Percentiles rank a stretch among this genome's conserved stretches.
Conservation (phyloP, 495 filamentous ascomycete species). For the Tuber umbilicatum region DNA sequence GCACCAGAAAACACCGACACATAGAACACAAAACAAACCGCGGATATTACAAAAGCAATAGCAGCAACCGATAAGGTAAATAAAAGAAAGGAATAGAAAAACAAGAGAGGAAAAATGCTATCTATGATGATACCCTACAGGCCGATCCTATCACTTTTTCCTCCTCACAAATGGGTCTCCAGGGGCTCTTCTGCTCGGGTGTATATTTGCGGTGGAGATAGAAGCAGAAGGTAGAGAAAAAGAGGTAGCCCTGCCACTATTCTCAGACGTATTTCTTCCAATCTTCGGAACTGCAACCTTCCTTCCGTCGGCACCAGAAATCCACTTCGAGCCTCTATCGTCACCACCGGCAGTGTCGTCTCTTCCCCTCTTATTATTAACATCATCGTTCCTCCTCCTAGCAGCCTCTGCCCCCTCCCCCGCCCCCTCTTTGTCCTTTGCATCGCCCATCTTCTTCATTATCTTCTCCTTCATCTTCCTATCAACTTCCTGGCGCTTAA, state of each 20-base stretch:
- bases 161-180: slow-evolving; percentile 22
- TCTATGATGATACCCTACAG: not conserved
- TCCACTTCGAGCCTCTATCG: slow-evolving; percentile 14
- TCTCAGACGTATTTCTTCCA: not conserved
- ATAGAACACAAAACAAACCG: not conserved
- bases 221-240: not conserved
- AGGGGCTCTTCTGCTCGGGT: slow-evolving; percentile 9
- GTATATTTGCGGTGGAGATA: not conserved
- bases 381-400: slow-evolving; percentile 48
- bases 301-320: slow-evolving; percentile 11
- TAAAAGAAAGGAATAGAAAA: not conserved
- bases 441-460: slow-evolving; percentile 50
- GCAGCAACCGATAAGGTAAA: not conserved
- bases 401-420: slow-evolving; percentile 91
- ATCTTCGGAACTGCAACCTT: slow-evolving; percentile 10
- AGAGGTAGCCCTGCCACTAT: not conserved
- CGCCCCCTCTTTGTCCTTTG: slow-evolving; percentile 67
- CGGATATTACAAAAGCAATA: not conserved
- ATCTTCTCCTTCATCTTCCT: slow-evolving; percentile 25
- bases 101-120: not conserved
- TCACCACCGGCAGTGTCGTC: not conserved
- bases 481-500: slow-evolving; percentile 20
- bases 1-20: not conserved
- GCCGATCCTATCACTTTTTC: slow-evolving; percentile 3
- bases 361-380: slow-evolving; percentile 46